A percentile compares a stretch with the other conserved stretches of the same genome.
Conservation (phyloP, 2,329 filamentous ascomycete species). For the Graphiopsis chlorocephala region DNA sequence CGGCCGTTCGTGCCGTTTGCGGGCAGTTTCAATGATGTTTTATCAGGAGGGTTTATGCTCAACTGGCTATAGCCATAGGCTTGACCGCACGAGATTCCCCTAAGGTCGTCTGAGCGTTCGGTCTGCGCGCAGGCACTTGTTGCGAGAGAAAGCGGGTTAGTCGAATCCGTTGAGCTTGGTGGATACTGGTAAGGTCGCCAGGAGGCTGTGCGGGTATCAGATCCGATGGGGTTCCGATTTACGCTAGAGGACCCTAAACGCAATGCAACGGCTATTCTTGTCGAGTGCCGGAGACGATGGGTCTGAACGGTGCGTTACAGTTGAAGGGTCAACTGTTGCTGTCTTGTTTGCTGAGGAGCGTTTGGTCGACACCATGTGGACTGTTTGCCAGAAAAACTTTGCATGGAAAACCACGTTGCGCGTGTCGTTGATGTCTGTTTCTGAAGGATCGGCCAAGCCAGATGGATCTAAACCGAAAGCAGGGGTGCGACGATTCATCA, state of each 20-base stretch:
- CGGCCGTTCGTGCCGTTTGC: not conserved
- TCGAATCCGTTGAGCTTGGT: slow-evolving; percentile 7
- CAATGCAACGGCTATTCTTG: not conserved
- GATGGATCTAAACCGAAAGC: not conserved
- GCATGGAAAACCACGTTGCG: not conserved
- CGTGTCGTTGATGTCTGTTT: not conserved
- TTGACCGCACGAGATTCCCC: not conserved
- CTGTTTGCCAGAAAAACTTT: not conserved
- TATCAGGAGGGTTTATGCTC: not conserved
- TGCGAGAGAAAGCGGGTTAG: slow-evolving; percentile 5
- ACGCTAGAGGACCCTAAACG: not conserved
- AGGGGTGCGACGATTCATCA: not conserved
- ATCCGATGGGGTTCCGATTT: slow-evolving; percentile 13
- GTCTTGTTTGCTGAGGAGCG: not conserved
- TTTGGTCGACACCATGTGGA: not conserved
- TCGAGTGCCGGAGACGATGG: not conserved
- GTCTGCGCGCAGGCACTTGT: not conserved
- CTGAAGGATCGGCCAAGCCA: not conserved
- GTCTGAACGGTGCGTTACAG: not conserved
- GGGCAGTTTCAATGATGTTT: slow-evolving; percentile 2
- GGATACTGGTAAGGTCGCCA: slow-evolving; percentile 2
- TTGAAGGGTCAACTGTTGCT: not conserved
- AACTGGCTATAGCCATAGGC: not conserved
- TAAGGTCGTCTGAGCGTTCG: slow-evolving; percentile 3
- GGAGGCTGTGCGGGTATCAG: not conserved